phyloP scores from a whole-genome alignment of 2,329 filamentous ascomycete species.

The Verticillium tricorpus region DNA sequence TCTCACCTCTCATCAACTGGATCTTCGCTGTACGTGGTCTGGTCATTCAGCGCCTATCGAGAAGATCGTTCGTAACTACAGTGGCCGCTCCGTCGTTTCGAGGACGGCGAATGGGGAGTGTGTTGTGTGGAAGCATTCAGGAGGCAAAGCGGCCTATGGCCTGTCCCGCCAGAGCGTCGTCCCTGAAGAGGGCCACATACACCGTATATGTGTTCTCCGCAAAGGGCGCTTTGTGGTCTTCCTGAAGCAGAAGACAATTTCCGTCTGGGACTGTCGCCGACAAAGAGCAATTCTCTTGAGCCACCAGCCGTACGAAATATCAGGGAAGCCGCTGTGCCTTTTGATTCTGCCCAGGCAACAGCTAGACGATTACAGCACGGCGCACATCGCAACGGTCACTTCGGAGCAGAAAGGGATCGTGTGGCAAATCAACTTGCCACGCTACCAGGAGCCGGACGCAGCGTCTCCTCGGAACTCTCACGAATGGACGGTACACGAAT shows the following conservation, averaged over 20 bases:
- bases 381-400: conserved; percentile 77
- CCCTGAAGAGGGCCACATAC: conserved; percentile 65
- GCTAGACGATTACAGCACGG: conserved; percentile 48
- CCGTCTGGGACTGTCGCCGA: conserved; percentile 73
- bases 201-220: conserved; percentile 72
- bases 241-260: conserved; percentile 64
- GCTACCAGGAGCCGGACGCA: conserved; percentile 27
- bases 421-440: conserved; percentile 69
- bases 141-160: conserved; percentile 43
- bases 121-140: conserved; percentile 74
- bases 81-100: conserved; percentile 75
- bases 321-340: conserved; percentile 74
- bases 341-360: conserved; percentile 65
- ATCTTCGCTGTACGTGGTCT: conserved; percentile 67
- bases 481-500: conserved; percentile 51
- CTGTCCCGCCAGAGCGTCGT: conserved; percentile 66
- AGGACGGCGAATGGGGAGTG: conserved; percentile 74
- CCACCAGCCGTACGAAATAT: conserved; percentile 51
- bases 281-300: conserved; percentile 55
- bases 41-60: conserved; percentile 77
- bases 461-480: conserved; percentile 20
- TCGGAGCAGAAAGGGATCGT: conserved; percentile 74
- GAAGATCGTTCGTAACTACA: conserved; percentile 83
- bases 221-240: conserved; percentile 80
- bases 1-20: conserved; percentile 55